These are phyloP conservation scores for Rhinocladiella similis DNA, from an alignment of 2,329 filamentous ascomycete species.

Conservation along the genomic window DNA sequence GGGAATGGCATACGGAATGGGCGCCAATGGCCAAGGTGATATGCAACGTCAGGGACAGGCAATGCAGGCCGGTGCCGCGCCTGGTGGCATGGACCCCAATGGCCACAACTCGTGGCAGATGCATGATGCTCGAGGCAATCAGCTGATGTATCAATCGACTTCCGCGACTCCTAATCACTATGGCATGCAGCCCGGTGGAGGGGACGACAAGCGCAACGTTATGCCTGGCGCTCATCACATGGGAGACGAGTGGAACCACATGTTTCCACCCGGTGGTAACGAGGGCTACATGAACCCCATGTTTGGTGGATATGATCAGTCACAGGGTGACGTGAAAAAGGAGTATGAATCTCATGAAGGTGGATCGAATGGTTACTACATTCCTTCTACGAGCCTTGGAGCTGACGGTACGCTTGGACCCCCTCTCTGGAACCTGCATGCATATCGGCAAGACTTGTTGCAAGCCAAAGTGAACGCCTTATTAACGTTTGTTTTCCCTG, in stretches of 20 bases:
- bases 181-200: constrained; percentile 25
- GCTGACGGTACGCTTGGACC: constrained; percentile 48
- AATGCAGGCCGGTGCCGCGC: constrained; percentile 23
- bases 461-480: constrained; percentile 46
- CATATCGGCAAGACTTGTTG: constrained; percentile 54
- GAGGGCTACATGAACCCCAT: constrained; percentile 63
- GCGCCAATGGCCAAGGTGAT: constrained; percentile 25
- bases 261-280: constrained; percentile 74
- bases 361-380: constrained; percentile 49
- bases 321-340: constrained; percentile 60
- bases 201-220: constrained; percentile 46
- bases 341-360: constrained; percentile 52
- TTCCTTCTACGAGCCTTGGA: constrained; percentile 48
- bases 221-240: constrained; percentile 59
- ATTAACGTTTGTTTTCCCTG: constrained; percentile 58
- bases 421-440: constrained; percentile 47
- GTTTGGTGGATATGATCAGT: constrained; percentile 68
- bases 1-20: constrained; percentile 27
- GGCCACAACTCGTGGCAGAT: constrained; percentile 40
- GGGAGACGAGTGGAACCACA: constrained; percentile 70
- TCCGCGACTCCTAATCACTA: constrained; percentile 27
- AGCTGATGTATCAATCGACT: constrained; percentile 30
- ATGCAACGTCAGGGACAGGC: constrained; percentile 27
- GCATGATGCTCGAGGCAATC: constrained; percentile 44
- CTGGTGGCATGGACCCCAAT: constrained; percentile 25